Evolutionary conservation across 1,284 basidiomycete genomes (phyloP).

Genomic region (Sanghuangporus weigelae): DNA sequence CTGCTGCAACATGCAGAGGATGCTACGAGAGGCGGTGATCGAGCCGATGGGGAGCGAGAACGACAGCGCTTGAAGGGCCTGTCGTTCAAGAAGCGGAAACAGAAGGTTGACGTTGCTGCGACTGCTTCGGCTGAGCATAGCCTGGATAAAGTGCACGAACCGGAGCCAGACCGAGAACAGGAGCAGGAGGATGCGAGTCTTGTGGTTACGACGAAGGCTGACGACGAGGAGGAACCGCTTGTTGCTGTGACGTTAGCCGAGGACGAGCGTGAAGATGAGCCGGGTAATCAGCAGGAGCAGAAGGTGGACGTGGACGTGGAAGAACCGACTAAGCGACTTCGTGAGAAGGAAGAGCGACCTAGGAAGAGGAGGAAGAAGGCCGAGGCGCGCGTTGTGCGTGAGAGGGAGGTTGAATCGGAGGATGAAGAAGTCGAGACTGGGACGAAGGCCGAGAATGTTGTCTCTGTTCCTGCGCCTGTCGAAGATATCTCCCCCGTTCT

Average conservation of each 20-base stretch:
- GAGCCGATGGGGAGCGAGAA: constrained; percentile 24
- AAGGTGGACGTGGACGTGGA: neutral
- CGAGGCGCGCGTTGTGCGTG: neutral
- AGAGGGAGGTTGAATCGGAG: constrained; percentile 5
- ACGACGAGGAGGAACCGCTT: constrained; percentile 24
- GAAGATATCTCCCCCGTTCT: neutral
- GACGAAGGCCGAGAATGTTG: neutral
- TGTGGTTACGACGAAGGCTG: constrained; percentile 10
- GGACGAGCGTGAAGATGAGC: constrained; percentile 24
- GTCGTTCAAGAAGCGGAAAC: constrained; percentile 60
- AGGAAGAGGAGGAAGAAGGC: neutral
- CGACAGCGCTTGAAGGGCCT: constrained; percentile 53
- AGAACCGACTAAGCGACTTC: constrained; percentile 22
- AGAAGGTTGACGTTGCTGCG: constrained; percentile 28
- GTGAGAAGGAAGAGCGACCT: constrained; percentile 27
- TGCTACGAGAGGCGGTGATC: neutral
- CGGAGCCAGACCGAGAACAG: neutral
- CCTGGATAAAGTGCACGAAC: neutral
- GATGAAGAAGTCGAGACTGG: neutral
- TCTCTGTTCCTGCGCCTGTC: neutral
- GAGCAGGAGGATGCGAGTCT: neutral
- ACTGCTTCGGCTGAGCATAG: neutral
- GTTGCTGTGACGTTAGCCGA: constrained; percentile 34
- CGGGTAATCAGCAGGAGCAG: constrained; percentile 30
- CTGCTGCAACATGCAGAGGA: constrained; percentile 25